Evolutionary conservation across 2,329 filamentous ascomycete genomes (phyloP), one percentile per base, ranked within the genome.

Genomic region (Exophiala sp.): DNA sequence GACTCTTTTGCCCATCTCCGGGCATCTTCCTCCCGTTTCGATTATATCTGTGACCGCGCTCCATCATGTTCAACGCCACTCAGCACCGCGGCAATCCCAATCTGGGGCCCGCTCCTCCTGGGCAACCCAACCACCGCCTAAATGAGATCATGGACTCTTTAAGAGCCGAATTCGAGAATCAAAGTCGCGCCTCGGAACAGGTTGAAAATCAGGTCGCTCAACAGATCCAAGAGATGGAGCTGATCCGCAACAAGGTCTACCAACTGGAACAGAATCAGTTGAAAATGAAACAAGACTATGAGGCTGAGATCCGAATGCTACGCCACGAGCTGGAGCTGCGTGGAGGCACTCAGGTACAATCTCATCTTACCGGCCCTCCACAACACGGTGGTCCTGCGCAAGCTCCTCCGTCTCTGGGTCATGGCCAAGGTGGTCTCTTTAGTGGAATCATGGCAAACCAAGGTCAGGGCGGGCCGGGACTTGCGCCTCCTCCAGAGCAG

Each of bases 181-280:
- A 94, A 68, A 78, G 84, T 61, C 82, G 86, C 58, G 82, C 87
- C 61, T 86, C 82, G 58, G 88, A 88, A 66, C 87, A 88, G 62
- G 94, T 89, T 67, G 91, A 98, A 67, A 87, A 91, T 68, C 89
- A 95, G 96, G 93, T 97, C 65, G 83, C 87, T 51, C 81, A 83
- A 43, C 93, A 98, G 68, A 85, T 96, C 58, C 85, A 91, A 64
- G 93, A 98, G 72, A 93, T 97, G 79, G 88, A 95, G 66, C 80
- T 95, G 64, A 88, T 98, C 43, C 80, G 90, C 57, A 85, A 90
- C 66, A 96, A 95, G 70, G 88, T 98, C 53, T 96, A 88, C 65
- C 81, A 87, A 62, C 82, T 98, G 68, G 93, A 98, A 69, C 89
- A 94, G 66, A 81, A 84, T 42, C 93, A 97, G 64, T 78, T 91